Percentiles rank a stretch among this genome's conserved stretches.
Evolutionary conservation across 495 filamentous ascomycete species (phyloP).

Genomic region (Podospora australis): DNA sequence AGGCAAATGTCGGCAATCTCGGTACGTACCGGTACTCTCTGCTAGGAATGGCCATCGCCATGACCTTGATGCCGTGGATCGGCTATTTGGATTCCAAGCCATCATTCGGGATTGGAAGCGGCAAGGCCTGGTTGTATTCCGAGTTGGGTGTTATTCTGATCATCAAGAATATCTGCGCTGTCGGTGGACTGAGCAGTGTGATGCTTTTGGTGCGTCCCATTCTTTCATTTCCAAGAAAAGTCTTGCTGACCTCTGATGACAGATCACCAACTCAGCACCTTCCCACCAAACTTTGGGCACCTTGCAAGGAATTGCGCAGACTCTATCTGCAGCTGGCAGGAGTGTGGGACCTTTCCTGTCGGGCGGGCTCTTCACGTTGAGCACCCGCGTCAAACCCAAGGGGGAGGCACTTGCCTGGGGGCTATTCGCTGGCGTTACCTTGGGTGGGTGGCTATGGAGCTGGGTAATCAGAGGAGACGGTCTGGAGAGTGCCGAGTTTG

Average conservation of each 20-base stretch:
- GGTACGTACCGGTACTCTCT: slow-evolving; percentile 72
- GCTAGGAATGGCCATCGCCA: slow-evolving; percentile 75
- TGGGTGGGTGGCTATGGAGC: slow-evolving; percentile 69
- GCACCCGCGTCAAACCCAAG: slow-evolving; percentile 60
- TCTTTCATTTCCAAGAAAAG: neutral
- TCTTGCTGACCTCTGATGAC: slow-evolving; percentile 6
- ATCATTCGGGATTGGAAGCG: slow-evolving; percentile 39
- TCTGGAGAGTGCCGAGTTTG: slow-evolving; percentile 46
- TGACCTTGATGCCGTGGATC: slow-evolving; percentile 83
- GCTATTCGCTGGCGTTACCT: slow-evolving; percentile 70
- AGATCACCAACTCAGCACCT: slow-evolving; percentile 91
- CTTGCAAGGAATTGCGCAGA: slow-evolving; percentile 90
- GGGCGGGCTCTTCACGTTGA: slow-evolving; percentile 72
- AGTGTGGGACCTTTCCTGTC: slow-evolving; percentile 84
- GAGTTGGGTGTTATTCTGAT: slow-evolving; percentile 76
- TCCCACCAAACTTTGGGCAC: slow-evolving; percentile 82
- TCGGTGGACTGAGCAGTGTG: slow-evolving; percentile 83
- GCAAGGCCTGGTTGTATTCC: slow-evolving; percentile 59
- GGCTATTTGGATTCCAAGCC: slow-evolving; percentile 57
- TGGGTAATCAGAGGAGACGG: slow-evolving; percentile 62
- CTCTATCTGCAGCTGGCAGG: slow-evolving; percentile 83
- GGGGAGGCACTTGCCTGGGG: slow-evolving; percentile 84
- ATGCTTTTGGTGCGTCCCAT: slow-evolving; percentile 64
- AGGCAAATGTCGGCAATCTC: slow-evolving; percentile 78
- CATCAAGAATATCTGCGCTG: slow-evolving; percentile 80